Conservation (phyloP, 2,329 filamentous ascomycete species). For the Cadophora sp. region DNA sequence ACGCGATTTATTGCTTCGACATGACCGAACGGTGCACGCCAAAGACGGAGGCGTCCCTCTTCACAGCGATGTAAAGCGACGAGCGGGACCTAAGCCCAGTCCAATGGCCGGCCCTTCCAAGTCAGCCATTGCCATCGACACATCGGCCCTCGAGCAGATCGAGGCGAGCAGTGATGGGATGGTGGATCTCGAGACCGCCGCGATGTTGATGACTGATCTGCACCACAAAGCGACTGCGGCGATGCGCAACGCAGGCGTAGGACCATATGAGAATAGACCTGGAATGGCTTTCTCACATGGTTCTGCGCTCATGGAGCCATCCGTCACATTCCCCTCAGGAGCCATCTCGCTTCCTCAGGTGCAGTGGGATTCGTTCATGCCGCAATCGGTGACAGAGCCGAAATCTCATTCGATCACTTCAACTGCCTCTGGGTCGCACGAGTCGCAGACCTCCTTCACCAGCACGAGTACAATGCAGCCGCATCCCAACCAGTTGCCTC, state of each 20-base stretch:
- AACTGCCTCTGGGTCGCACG: conserved; percentile 71
- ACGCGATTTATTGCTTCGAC: conserved; percentile 92
- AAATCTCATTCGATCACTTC: conserved; percentile 79
- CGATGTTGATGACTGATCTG: conserved; percentile 98
- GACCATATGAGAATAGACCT: conserved; percentile 60
- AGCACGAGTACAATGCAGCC: conserved; percentile 62
- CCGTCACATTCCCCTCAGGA: conserved; percentile 77
- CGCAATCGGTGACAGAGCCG: conserved; percentile 70
- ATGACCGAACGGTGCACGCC: conserved; percentile 97
- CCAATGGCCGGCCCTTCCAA: conserved; percentile 73
- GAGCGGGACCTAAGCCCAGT: conserved; percentile 72
- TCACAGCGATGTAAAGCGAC: conserved; percentile 92
- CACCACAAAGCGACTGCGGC: conserved; percentile 91
- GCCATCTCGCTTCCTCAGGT: conserved; percentile 85
- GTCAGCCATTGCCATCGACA: conserved; percentile 80
- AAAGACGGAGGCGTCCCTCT: conserved; percentile 96
- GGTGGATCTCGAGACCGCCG: conserved; percentile 95
- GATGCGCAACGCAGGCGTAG: conserved; percentile 62
- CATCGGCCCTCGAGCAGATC: conserved; percentile 88
- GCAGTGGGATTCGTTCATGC: conserved; percentile 90
- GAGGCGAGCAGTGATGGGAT: conserved; percentile 88
- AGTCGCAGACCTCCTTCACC: conserved; percentile 69
- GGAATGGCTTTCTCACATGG: conserved; percentile 77
- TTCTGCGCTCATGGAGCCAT: conserved; percentile 76
- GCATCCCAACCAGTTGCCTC: conserved; percentile 68